A percentile compares a stretch with the other conserved stretches of the same genome.
These are phyloP conservation scores for Paramyrothecium roridum DNA, from an alignment of 2,329 filamentous ascomycete genomes.

Conservation along the genomic window DNA sequence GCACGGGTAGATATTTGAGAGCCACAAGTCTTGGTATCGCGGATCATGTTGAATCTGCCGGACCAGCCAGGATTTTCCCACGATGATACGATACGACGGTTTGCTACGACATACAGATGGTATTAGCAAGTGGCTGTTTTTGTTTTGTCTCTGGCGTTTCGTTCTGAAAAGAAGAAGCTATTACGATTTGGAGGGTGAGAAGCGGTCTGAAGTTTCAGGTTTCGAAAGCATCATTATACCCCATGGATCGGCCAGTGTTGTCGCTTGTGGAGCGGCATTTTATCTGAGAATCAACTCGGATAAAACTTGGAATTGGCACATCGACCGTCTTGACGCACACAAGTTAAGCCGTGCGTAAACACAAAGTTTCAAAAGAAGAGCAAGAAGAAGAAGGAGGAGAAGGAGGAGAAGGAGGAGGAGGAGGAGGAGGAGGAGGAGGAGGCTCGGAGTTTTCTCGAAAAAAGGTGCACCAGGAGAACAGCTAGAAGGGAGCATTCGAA, in stretches of 20 bases:
- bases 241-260: neutral
- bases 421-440: neutral
- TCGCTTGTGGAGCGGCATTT: neutral
- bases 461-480: neutral
- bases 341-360: slow-evolving; percentile 1
- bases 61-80: slow-evolving; percentile 13
- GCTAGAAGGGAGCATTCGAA: too few species aligned
- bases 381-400: slow-evolving; percentile 1
- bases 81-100: slow-evolving; percentile 21
- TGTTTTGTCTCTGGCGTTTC: slow-evolving; percentile 15
- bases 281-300: neutral
- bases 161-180: slow-evolving; percentile 5
- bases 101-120: slow-evolving; percentile 21
- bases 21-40: slow-evolving; percentile 9
- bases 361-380: slow-evolving; percentile 7
- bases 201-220: neutral
- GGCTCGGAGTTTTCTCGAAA: neutral
- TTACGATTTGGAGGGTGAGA: neutral
- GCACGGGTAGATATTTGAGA: slow-evolving; percentile 13
- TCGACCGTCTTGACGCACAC: neutral
- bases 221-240: slow-evolving; percentile 3
- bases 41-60: slow-evolving; percentile 13
- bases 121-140: slow-evolving; percentile 13
- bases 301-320: neutral
- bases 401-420: slow-evolving; percentile 6